Evolutionary conservation across 1,139 yeast genomes (phyloP).

Genomic region (Yamadazyma sp.): DNA sequence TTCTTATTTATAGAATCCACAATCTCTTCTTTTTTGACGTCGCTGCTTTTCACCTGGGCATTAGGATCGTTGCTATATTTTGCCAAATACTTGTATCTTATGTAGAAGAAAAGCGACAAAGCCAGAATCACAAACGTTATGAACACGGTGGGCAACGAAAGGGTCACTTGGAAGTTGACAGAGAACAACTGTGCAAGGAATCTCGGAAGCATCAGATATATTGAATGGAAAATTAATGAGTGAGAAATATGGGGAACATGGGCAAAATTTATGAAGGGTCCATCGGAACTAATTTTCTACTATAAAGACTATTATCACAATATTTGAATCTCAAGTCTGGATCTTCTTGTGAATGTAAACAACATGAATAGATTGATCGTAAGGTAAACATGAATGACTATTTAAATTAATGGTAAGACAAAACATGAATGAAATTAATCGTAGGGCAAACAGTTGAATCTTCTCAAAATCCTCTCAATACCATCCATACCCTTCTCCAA

Average conservation of each 20-base stretch:
- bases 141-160: constrained; percentile 36
- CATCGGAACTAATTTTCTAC: too few species aligned
- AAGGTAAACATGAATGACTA: too few species aligned
- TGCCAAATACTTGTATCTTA: constrained; percentile 38
- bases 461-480: constrained; percentile 54
- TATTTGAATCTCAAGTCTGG: too few species aligned
- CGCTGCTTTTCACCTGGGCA: constrained; percentile 12
- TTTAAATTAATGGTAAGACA: too few species aligned
- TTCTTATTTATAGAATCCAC: constrained; percentile 33
- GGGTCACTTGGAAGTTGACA: constrained; percentile 30
- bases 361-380: too few species aligned
- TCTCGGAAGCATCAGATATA: constrained; percentile 2
- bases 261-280: too few species aligned
- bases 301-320: too few species aligned
- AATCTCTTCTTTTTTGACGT: constrained; percentile 20
- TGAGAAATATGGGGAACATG: background rate
- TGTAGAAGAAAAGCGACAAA: constrained; percentile 27
- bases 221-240: background rate
- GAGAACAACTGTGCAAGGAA: constrained; percentile 20
- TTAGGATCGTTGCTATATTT: constrained; percentile 31
- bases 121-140: constrained; percentile 19
- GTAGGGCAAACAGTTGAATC: constrained; percentile 46
- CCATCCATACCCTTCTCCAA: constrained; percentile 67
- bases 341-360: too few species aligned
- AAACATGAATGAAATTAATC: constrained; percentile 1